These are phyloP conservation scores for Dactylellina cionopaga DNA, from an alignment of 2,329 filamentous ascomycete species.

Conservation along the genomic window DNA sequence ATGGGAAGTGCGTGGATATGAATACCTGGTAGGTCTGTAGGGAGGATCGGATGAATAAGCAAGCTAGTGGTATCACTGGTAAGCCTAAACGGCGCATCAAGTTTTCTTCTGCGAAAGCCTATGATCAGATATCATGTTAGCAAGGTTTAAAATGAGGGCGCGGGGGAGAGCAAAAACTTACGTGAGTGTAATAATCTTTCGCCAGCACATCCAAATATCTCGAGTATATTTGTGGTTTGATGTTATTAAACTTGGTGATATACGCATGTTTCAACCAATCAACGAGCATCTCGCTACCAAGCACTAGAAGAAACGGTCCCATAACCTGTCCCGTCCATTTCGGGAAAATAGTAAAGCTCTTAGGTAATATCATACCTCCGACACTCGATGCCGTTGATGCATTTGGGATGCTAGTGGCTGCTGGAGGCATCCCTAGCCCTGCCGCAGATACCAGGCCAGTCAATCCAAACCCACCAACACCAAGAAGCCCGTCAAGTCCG, in stretches of 20 bases:
- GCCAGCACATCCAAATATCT: constrained; percentile 91
- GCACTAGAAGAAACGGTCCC: constrained; percentile 89
- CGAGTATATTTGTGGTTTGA: constrained; percentile 87
- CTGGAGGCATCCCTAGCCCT: constrained; percentile 19
- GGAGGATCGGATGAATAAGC: constrained; percentile 91
- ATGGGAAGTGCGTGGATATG: constrained; percentile 82
- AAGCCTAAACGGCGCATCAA: constrained; percentile 88
- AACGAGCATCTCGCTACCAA: constrained; percentile 95
- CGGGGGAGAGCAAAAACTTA: constrained; percentile 61
- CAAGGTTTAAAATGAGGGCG: constrained; percentile 17
- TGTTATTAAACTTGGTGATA: constrained; percentile 98
- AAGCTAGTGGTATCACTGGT: constrained; percentile 90
- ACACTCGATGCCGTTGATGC: constrained; percentile 62
- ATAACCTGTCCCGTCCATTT: constrained; percentile 88
- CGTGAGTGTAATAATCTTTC: constrained; percentile 97
- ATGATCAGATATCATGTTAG: constrained; percentile 26
- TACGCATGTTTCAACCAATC: constrained; percentile 98
- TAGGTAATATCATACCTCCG: constrained; percentile 68
- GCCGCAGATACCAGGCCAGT: constrained; percentile 57
- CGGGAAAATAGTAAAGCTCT: constrained; percentile 89
- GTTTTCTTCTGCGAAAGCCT: constrained; percentile 91
- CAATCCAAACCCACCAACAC: constrained; percentile 59
- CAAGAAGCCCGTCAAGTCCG: constrained; percentile 74
- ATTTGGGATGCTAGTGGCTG: constrained; percentile 57
- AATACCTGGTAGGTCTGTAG: constrained; percentile 99